Evolutionary conservation across 83 land plant genomes (phyloP).

Genomic region (Picea mariana): DNA sequence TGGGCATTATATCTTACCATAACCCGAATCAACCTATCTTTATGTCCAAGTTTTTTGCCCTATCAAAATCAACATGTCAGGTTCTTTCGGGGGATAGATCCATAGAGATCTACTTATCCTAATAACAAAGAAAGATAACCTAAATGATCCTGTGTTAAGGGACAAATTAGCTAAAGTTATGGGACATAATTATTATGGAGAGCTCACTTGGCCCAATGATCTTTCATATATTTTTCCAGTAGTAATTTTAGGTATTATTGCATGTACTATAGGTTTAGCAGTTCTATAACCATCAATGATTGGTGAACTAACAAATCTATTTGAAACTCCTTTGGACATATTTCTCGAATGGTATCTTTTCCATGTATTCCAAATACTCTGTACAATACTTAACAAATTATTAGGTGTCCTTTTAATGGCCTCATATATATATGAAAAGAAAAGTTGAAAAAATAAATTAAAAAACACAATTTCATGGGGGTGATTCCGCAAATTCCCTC

Average conservation of each 20-base stretch:
- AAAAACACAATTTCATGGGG: no score
- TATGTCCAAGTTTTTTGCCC: no score
- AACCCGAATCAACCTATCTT: no score
- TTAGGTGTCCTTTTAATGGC: background rate
- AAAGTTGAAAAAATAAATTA: no score
- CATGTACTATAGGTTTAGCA: constrained; percentile 17
- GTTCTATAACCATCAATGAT: constrained; percentile 31
- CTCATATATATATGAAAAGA: no score
- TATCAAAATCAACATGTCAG: no score
- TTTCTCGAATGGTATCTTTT: no score
- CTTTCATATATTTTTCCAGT: constrained; percentile 15
- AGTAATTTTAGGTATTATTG: constrained; percentile 18
- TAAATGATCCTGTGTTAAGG: constrained; percentile 11
- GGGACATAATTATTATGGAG: background rate
- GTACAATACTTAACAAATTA: constrained; percentile 6
- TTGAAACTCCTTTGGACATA: no score
- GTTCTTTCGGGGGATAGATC: constrained; percentile 14
- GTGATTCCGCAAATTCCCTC: no score
- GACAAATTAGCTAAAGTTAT: background rate
- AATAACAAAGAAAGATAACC: background rate
- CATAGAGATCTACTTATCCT: constrained; percentile 6
- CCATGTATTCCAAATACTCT: no score
- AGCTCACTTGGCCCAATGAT: constrained; percentile 5
- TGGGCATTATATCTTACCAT: no score
- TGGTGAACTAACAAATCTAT: no score